These are phyloP conservation scores for Metarhizium robertsii DNA, from an alignment of 2,329 filamentous ascomycete species.

Conservation along the genomic window DNA sequence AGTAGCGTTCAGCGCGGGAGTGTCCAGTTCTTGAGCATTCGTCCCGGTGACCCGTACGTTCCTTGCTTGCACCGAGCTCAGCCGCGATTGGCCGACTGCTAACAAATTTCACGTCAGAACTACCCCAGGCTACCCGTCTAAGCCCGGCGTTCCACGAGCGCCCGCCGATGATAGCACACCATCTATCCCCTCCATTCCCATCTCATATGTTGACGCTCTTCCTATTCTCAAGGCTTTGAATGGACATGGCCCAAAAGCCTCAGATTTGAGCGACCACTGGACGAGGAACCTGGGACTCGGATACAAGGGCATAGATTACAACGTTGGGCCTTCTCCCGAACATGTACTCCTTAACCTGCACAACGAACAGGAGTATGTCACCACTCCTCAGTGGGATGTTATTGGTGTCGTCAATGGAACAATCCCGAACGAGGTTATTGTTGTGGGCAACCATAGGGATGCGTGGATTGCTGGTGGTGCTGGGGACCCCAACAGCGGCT, in stretches of 20 bases:
- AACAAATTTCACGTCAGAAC: constrained; percentile 36
- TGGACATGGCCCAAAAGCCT: constrained; percentile 70
- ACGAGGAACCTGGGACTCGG: constrained; percentile 57
- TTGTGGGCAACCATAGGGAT: constrained; percentile 88
- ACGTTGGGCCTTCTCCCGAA: constrained; percentile 73
- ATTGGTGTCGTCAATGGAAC: constrained; percentile 89
- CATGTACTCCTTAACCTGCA: constrained; percentile 60
- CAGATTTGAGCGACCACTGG: constrained; percentile 67
- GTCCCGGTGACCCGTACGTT: constrained; percentile 56
- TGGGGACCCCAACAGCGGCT: constrained; percentile 75
- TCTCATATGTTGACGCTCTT: constrained; percentile 79
- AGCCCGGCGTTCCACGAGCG: constrained; percentile 72
- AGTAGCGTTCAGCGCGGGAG: constrained; percentile 87
- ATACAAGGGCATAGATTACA: constrained; percentile 78
- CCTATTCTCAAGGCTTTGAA: constrained; percentile 87
- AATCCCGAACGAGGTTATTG: constrained; percentile 72
- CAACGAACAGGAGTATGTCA: constrained; percentile 76
- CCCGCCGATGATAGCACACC: constrained; percentile 64
- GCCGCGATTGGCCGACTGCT: not conserved
- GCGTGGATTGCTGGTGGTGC: constrained; percentile 84
- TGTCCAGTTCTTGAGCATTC: constrained; percentile 66
- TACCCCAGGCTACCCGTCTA: constrained; percentile 87
- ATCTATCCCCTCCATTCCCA: constrained; percentile 80
- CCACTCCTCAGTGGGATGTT: constrained; percentile 79
- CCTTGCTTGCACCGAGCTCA: not conserved